A percentile compares a stretch with the other conserved stretches of the same genome.
Evolutionary conservation across 1,139 yeast species (phyloP).

Genomic region (Blastobotrys ciferrii): DNA sequence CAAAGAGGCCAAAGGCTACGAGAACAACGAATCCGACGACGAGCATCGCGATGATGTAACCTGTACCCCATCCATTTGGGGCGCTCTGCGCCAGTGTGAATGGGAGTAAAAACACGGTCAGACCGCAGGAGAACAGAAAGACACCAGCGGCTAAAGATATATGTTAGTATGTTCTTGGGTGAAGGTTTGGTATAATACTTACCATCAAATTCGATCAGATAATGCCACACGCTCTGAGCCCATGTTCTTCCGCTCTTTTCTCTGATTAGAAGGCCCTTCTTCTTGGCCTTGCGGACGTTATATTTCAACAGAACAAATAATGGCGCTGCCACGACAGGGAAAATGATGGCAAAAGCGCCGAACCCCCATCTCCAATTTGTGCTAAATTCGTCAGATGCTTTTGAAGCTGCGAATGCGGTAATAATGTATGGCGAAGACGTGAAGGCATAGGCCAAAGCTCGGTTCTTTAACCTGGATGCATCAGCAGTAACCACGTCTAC

Average conservation of each 20-base stretch:
- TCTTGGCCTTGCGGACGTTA: constrained; percentile 25
- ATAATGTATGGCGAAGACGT: constrained; percentile 34
- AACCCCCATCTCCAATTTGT: constrained; percentile 39
- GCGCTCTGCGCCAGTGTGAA: constrained; percentile 36
- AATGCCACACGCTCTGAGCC: constrained; percentile 23
- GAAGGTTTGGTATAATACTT: too few relatives aligned
- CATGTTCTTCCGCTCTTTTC: constrained; percentile 22
- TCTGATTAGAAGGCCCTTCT: constrained; percentile 26
- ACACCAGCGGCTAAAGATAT: constrained; percentile 33
- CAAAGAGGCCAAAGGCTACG: constrained; percentile 34
- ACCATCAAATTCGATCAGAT: constrained; percentile 35
- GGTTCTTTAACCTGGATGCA: constrained; percentile 33
- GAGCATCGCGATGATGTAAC: constrained; percentile 37
- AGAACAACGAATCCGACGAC: constrained; percentile 34
- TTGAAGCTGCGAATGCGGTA: constrained; percentile 33
- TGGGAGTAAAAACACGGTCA: constrained; percentile 39
- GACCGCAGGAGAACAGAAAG: constrained; percentile 35
- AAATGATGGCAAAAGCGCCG: constrained; percentile 37
- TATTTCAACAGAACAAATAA: constrained; percentile 31
- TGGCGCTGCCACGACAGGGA: constrained; percentile 37
- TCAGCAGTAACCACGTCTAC: constrained; percentile 34
- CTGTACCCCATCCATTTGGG: constrained; percentile 31
- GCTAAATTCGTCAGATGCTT: constrained; percentile 28
- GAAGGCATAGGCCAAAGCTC: constrained; percentile 35
- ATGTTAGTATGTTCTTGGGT: not conserved